phyloP scores from a whole-genome alignment of 1,139 yeast species.

The Pichia sp. region DNA sequence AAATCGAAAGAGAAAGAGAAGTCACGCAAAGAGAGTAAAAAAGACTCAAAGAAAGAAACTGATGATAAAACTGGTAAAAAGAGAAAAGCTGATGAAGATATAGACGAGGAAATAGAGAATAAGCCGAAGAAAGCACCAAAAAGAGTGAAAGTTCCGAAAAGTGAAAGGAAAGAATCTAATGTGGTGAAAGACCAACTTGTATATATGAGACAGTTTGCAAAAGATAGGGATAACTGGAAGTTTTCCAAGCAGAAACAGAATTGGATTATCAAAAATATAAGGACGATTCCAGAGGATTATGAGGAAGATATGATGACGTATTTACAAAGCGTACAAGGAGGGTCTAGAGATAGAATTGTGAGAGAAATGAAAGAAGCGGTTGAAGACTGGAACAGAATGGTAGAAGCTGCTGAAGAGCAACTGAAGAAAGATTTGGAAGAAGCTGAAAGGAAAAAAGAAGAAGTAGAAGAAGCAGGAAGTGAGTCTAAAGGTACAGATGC shows the following conservation, averaged over 20 bases:
- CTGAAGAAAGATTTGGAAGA: conserved; percentile 23
- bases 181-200: conserved; percentile 71
- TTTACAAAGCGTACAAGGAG: conserved; percentile 67
- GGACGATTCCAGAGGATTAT: conserved; percentile 49
- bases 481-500: conserved; percentile 6
- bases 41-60: conserved; percentile 35
- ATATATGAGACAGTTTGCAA: conserved; percentile 59
- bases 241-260: conserved; percentile 92
- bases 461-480: conserved; percentile 7
- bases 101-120: conserved; percentile 27
- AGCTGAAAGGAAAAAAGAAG: conserved; percentile 18
- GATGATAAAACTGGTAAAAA: conserved; percentile 22
- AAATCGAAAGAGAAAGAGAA: conserved; percentile 35
- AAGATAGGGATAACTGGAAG: conserved; percentile 69
- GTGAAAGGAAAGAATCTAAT: conserved; percentile 67
- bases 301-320: conserved; percentile 49
- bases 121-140: conserved; percentile 55
- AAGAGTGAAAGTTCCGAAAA: conserved; percentile 66
- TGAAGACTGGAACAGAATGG: conserved; percentile 50
- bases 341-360: conserved; percentile 52
- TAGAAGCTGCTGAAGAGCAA: conserved; percentile 36
- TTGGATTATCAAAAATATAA: conserved; percentile 74
- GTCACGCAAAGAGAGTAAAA: not conserved
- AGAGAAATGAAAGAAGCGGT: conserved; percentile 44
- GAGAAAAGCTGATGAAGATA: conserved; percentile 37